Percentiles rank a stretch among this genome's conserved stretches.
These are phyloP conservation scores for Panicum hallii DNA, from an alignment of 202 grass and related monocot genomes.

Conservation along the genomic window DNA sequence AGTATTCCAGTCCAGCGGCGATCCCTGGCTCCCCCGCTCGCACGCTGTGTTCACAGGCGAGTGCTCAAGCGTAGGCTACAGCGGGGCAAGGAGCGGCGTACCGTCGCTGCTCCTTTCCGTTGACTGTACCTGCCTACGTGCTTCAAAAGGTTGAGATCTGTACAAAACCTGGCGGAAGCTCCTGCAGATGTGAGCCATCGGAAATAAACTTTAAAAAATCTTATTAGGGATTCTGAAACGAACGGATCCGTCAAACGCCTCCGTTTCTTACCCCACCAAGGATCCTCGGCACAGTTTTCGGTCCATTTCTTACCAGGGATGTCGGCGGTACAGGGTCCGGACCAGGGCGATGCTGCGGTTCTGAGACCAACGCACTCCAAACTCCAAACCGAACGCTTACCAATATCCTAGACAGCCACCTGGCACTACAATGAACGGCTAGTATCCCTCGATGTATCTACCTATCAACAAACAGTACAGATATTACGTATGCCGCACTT, in stretches of 20 bases:
- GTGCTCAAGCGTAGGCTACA: too few relatives aligned
- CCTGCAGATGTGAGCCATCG: background rate
- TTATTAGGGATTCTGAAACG: background rate
- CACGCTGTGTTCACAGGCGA: too few relatives aligned
- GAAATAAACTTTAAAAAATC: background rate
- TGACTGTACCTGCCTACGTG: background rate
- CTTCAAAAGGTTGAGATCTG: background rate
- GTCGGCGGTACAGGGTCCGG: background rate
- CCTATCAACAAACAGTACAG: constrained; percentile 5
- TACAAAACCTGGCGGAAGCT: background rate
- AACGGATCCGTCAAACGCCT: background rate
- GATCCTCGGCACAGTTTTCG: background rate
- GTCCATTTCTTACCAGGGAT: background rate
- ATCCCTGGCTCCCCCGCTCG: too few relatives aligned
- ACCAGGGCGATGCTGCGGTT: background rate
- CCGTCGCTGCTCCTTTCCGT: background rate
- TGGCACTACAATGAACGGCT: background rate
- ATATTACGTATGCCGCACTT: background rate
- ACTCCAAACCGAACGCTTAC: background rate
- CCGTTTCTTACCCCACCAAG: background rate
- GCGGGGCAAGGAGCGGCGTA: too few relatives aligned
- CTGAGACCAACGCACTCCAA: background rate
- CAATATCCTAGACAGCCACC: background rate
- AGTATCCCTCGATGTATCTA: background rate
- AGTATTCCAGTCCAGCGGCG: too few relatives aligned